A percentile compares a stretch with the other conserved stretches of the same genome.
phyloP scores from a whole-genome alignment of 169 alveolate species.

The Cryptosporidium canis region DNA sequence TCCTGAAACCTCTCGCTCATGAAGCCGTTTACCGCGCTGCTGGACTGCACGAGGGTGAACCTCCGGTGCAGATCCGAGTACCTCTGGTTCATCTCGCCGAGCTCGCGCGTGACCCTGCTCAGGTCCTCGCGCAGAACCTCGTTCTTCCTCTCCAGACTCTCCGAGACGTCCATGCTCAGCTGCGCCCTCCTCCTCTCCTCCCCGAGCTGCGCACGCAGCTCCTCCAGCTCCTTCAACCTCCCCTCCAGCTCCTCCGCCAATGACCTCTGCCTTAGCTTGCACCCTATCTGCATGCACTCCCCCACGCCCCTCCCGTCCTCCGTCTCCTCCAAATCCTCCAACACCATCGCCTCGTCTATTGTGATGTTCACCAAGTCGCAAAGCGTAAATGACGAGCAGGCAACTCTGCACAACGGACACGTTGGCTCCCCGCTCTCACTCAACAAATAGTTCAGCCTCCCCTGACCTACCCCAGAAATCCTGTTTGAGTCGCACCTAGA shows the following conservation, averaged over 20 bases:
- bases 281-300: constrained; percentile 14
- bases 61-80: constrained; percentile 25
- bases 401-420: constrained; percentile 65
- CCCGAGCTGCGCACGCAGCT: not conserved
- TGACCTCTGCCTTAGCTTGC: not conserved
- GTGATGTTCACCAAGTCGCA: constrained; percentile 57
- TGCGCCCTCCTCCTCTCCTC: not conserved
- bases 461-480: not conserved
- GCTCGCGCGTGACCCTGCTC: constrained; percentile 36
- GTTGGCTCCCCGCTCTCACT: constrained; percentile 30
- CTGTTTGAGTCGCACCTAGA: constrained; percentile 16
- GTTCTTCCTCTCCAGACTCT: constrained; percentile 40
- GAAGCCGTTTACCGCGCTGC: not conserved
- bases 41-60: constrained; percentile 34
- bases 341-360: constrained; percentile 25
- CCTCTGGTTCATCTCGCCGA: constrained; percentile 36
- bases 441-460: constrained; percentile 11
- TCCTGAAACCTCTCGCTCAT: constrained; percentile 21
- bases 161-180: not conserved
- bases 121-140: constrained; percentile 36
- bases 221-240: not conserved
- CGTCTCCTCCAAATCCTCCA: not conserved
- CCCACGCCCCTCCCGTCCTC: not conserved
- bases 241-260: not conserved
- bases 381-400: constrained; percentile 42